Percentiles rank a stretch among this genome's conserved stretches.
These are phyloP conservation scores for Hygrocybe coccinea DNA, from an alignment of 768 basidiomycete species.

Conservation along the genomic window DNA sequence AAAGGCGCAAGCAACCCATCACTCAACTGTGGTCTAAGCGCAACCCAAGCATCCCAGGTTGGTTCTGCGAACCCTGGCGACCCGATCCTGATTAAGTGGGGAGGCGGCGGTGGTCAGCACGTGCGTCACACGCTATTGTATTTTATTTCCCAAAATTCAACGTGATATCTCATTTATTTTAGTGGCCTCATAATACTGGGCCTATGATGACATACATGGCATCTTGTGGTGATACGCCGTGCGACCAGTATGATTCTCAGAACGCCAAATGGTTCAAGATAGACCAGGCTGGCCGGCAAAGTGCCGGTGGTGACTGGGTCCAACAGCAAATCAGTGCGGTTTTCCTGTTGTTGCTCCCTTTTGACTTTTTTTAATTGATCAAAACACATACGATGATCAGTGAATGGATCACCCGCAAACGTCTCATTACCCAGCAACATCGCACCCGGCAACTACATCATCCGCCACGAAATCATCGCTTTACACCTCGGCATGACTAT, in stretches of 20 bases:
- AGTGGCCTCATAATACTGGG: constrained; percentile 44
- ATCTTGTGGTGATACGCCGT: constrained; percentile 50
- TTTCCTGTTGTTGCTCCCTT: not conserved
- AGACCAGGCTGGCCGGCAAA: constrained; percentile 44
- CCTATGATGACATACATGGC: constrained; percentile 76
- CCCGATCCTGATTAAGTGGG: constrained; percentile 52
- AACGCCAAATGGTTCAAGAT: constrained; percentile 74
- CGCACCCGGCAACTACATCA: constrained; percentile 64
- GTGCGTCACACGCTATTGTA: constrained; percentile 23
- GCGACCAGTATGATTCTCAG: constrained; percentile 55
- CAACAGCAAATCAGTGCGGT: constrained; percentile 52
- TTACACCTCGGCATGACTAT: constrained; percentile 55
- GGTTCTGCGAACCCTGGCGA: constrained; percentile 59
- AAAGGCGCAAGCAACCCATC: constrained; percentile 53
- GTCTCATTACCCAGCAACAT: constrained; percentile 48
- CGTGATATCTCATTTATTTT: not conserved
- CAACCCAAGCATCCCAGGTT: constrained; percentile 45
- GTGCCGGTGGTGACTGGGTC: constrained; percentile 43
- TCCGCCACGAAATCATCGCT: constrained; percentile 78
- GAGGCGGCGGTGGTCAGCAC: constrained; percentile 35
- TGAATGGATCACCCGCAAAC: constrained; percentile 37
- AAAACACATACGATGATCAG: constrained; percentile 16
- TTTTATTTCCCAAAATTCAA: not conserved
- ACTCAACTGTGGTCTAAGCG: constrained; percentile 57
- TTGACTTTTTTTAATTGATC: not conserved